A percentile compares a stretch with the other conserved stretches of the same genome.
These are phyloP conservation scores for Chaetomium sp. DNA, from an alignment of 2,329 filamentous ascomycete species.

Conservation along the genomic window DNA sequence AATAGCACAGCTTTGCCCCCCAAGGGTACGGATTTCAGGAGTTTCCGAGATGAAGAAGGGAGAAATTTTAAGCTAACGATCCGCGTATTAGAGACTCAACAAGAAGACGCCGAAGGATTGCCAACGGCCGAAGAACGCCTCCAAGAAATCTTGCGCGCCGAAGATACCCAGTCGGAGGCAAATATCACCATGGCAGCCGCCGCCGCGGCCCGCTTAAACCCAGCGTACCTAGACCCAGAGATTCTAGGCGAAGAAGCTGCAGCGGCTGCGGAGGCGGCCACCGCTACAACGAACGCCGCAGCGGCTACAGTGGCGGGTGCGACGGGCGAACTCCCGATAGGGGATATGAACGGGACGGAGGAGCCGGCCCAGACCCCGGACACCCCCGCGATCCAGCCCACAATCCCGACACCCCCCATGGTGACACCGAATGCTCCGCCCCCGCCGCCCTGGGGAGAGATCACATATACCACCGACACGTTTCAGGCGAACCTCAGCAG, in stretches of 20 bases:
- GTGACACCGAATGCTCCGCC: constrained; percentile 27
- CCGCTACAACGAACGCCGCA: constrained; percentile 17
- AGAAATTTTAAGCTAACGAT: background rate
- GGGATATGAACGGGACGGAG: constrained; percentile 17
- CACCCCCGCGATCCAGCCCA: background rate
- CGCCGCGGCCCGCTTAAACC: constrained; percentile 49
- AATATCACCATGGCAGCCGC: constrained; percentile 52
- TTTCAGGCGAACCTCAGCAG: constrained; percentile 25
- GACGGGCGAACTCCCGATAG: constrained; percentile 12
- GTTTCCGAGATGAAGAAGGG: background rate
- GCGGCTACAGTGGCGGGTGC: constrained; percentile 15
- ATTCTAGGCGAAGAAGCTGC: constrained; percentile 26
- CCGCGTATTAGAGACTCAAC: constrained; percentile 11
- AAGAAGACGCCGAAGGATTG: constrained; percentile 25
- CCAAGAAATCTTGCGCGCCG: constrained; percentile 37
- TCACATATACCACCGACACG: constrained; percentile 41
- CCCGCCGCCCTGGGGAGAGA: constrained; percentile 48
- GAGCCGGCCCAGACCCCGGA: constrained; percentile 1
- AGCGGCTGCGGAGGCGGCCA: constrained; percentile 20
- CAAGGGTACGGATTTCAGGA: constrained; percentile 30
- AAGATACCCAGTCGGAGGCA: constrained; percentile 36
- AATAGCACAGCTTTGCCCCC: constrained; percentile 29
- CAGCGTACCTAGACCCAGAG: constrained; percentile 47
- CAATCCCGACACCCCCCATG: constrained; percentile 14
- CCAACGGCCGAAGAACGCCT: constrained; percentile 45